Evolutionary conservation across 1,139 yeast species (phyloP), one percentile per base, ranked within the genome.

Genomic region (Candida glucosophila): DNA sequence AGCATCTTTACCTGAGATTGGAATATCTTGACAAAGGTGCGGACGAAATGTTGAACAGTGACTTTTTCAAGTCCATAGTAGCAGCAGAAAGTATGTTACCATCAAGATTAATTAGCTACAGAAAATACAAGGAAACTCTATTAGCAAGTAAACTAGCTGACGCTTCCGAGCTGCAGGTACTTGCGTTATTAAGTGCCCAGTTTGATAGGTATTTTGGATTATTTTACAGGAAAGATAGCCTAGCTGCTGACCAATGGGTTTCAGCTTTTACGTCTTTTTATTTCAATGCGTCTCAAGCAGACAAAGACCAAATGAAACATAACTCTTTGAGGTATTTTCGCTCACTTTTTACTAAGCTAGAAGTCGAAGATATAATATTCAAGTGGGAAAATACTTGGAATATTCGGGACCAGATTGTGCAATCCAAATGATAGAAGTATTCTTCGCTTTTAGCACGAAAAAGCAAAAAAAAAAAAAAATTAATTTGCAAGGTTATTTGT

Each of bases 181-280:
- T 23, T 15, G 20, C 21, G 5, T 10, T 29, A 6, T 19, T 41
- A 27, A 24, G 31, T 9, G 29, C 30, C 11, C 34, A 31, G 13
- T 39, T 40, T 19, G 31, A 42, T 24, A 27, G 36, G 15, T 36
- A 33, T 17, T 24, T 41, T 16, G 34, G 37, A 1, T 17, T 39
- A 9, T 20, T 24, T 9, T 41, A 30, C 22, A 27, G 40, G 15
- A 22, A 24, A 6, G 23, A 30, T n/a, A 25, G 33, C 5, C 19
- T 23, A 11, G 22, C 19, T 3, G 28, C 32, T 9, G 31, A 34
- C 6, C 15, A 28, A 6, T 36, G 43, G 41, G 12, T 37, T 4
- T 14, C 25, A 5, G 20, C 23, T 6, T 27, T 41, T 12, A 25
- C 37, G 15, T 17, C 24, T 5, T 28, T 22, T 17, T 38, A 32